These are phyloP conservation scores for Citeromyces matritensis DNA, from an alignment of 805 yeast species.

Conservation along the genomic window DNA sequence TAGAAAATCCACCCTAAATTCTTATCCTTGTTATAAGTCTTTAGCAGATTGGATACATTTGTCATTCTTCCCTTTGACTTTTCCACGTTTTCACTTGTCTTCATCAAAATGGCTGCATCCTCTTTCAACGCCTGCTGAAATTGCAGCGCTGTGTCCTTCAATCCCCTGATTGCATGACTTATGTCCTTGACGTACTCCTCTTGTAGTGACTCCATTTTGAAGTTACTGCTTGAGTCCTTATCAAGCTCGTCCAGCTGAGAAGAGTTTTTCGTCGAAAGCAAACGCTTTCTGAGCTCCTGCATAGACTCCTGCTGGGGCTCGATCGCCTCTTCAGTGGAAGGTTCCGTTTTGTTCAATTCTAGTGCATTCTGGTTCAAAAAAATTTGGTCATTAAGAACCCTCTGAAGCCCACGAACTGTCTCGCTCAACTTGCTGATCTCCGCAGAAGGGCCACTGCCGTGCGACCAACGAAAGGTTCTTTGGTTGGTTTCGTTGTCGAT, in stretches of 20 bases:
- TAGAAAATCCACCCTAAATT: constrained; percentile 17
- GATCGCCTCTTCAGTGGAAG: not conserved
- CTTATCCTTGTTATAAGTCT: constrained; percentile 15
- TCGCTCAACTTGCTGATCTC: constrained; percentile 1
- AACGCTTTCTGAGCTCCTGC: constrained; percentile 11
- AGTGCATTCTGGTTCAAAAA: not conserved
- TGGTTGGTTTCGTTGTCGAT: constrained; percentile 3
- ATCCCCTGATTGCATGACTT: constrained; percentile 13
- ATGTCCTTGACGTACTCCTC: constrained; percentile 15
- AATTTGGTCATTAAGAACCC: not conserved
- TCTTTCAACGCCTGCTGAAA: constrained; percentile 15
- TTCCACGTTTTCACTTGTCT: constrained; percentile 17
- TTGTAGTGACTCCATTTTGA: constrained; percentile 16
- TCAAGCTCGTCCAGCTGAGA: constrained; percentile 13
- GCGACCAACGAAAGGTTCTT: not conserved
- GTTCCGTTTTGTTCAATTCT: not conserved
- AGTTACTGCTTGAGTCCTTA: constrained; percentile 10
- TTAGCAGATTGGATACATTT: constrained; percentile 11
- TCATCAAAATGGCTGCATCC: constrained; percentile 16
- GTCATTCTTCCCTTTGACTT: constrained; percentile 12
- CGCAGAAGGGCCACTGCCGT: not conserved
- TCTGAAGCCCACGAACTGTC: not conserved
- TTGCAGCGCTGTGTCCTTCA: constrained; percentile 14
- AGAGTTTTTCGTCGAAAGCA: constrained; percentile 9
- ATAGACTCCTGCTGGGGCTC: constrained; percentile 8